phyloP scores from a whole-genome alignment of 2,329 filamentous ascomycete species.

The Diaporthe citrichinensis region DNA sequence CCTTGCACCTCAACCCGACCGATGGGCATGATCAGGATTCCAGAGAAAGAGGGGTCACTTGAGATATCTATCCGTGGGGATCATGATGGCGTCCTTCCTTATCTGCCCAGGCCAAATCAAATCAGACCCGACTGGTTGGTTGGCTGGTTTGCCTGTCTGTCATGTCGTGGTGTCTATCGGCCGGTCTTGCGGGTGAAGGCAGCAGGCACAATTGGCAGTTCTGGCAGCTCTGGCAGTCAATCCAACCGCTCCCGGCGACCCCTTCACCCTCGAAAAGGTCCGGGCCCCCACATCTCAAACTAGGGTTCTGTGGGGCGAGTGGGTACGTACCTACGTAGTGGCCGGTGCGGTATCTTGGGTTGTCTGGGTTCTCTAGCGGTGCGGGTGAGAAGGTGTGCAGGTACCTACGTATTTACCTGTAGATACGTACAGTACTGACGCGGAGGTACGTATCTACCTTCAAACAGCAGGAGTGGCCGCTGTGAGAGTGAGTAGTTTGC shows the following conservation, averaged over 20 bases:
- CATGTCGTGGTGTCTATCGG: slow-evolving; percentile 15
- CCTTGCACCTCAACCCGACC: neutral
- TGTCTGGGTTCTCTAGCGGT: neutral
- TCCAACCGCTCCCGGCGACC: slow-evolving; percentile 8
- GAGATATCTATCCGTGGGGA: slow-evolving; percentile 31
- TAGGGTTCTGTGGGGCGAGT: slow-evolving; percentile 17
- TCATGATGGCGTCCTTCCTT: slow-evolving; percentile 22
- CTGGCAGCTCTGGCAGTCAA: neutral
- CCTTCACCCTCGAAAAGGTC: slow-evolving; percentile 1
- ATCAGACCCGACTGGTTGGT: slow-evolving; percentile 15
- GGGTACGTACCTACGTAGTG: slow-evolving; percentile 29
- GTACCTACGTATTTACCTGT: neutral
- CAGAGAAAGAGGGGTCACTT: slow-evolving; percentile 19
- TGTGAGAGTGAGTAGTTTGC: neutral
- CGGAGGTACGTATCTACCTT: slow-evolving; percentile 6
- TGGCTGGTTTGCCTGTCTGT: neutral
- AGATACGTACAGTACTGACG: neutral
- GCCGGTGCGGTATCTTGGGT: slow-evolving; percentile 8
- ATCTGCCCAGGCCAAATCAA: slow-evolving; percentile 21
- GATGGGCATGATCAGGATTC: neutral
- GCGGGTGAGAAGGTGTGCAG: neutral
- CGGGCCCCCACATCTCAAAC: slow-evolving; percentile 29
- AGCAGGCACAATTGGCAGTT: neutral
- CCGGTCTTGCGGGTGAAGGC: neutral
- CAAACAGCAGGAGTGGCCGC: slow-evolving; percentile 3